Conservation (phyloP, 202 grass and related monocot species). For the Schoenoplectus triqueter region DNA sequence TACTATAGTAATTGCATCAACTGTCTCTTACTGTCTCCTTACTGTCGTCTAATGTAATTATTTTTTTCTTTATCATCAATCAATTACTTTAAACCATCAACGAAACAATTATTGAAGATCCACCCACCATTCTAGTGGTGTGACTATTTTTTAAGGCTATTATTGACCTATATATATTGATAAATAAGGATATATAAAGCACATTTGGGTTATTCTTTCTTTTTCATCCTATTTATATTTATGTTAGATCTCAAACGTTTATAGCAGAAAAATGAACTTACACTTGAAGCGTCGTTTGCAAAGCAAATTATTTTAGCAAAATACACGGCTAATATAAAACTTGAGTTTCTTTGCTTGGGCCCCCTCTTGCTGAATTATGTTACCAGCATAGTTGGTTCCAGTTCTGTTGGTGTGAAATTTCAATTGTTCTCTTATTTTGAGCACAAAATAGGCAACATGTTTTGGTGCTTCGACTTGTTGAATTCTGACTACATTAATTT, state of each 20-base stretch:
- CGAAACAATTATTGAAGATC: conserved; percentile 52
- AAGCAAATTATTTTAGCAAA: not conserved
- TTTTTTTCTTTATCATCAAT: too few species aligned
- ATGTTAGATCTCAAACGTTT: conserved; percentile 23
- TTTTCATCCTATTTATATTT: conserved; percentile 23
- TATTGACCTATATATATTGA: too few species aligned
- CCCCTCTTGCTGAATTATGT: too few species aligned
- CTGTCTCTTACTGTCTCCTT: too few species aligned
- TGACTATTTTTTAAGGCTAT: conserved; percentile 60
- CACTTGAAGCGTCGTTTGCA: not conserved
- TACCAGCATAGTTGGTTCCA: not conserved
- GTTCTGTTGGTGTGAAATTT: not conserved
- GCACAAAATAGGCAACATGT: conserved; percentile 23
- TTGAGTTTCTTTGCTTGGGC: not conserved
- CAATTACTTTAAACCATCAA: too few species aligned
- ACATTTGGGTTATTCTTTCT: conserved; percentile 26
- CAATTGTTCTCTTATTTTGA: not conserved
- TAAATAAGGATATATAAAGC: conserved; percentile 58
- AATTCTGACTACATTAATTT: too few species aligned
- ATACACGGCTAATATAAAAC: not conserved
- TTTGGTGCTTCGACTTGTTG: conserved; percentile 40
- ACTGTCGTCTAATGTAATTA: too few species aligned
- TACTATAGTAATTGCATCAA: too few species aligned
- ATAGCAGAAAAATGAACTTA: not conserved
- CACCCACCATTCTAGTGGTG: conserved; percentile 61